These are phyloP conservation scores for Podochytrium sp. DNA, from an alignment of 192 early-diverging fungal species.

Conservation along the genomic window DNA sequence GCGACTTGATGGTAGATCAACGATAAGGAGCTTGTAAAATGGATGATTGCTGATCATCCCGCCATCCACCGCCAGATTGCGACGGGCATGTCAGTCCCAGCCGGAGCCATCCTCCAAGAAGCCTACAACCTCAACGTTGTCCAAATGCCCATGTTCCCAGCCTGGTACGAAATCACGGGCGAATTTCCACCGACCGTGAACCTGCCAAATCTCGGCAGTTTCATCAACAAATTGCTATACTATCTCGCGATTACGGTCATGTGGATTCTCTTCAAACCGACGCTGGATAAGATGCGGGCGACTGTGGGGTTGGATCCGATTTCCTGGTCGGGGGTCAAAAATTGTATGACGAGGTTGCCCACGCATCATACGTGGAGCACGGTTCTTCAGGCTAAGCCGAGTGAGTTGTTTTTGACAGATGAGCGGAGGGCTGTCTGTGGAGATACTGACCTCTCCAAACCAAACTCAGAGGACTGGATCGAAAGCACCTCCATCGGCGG, in stretches of 20 bases:
- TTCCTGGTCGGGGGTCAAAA: neutral
- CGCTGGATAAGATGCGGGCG: neutral
- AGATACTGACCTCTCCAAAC: neutral
- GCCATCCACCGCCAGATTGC: neutral
- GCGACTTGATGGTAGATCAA: neutral
- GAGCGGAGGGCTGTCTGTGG: too few relatives aligned
- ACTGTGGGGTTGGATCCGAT: neutral
- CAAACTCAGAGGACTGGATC: conserved; percentile 3
- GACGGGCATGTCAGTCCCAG: neutral
- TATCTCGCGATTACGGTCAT: neutral
- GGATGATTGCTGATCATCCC: too few relatives aligned
- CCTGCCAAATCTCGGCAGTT: neutral
- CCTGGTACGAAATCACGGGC: neutral
- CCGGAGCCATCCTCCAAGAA: conserved; percentile 4
- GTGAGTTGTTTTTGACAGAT: neutral
- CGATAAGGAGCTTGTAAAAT: neutral
- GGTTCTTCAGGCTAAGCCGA: neutral
- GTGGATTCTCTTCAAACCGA: conserved; percentile 1
- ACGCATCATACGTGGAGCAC: neutral
- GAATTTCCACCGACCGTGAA: neutral
- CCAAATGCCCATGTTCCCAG: conserved; percentile 6
- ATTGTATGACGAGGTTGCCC: neutral
- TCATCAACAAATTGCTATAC: neutral
- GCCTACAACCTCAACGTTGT: neutral
- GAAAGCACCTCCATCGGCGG: neutral